Percentiles rank a stretch among this genome's conserved stretches.
Evolutionary conservation across 2,329 filamentous ascomycete species (phyloP).

Genomic region (Talaromyces sp.): DNA sequence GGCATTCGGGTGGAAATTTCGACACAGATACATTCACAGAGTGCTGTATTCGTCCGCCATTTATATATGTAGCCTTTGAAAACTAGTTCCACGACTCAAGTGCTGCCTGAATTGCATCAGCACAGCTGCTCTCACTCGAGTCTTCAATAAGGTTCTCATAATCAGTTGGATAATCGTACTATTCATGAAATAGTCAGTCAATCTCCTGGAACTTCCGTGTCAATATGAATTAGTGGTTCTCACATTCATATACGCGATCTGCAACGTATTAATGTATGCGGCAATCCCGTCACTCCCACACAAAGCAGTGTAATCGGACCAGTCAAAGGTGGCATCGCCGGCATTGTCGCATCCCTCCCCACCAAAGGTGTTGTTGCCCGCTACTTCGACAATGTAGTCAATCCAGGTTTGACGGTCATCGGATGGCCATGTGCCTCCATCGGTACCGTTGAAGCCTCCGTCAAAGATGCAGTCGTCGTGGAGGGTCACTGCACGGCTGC

Average conservation of each 20-base stretch:
- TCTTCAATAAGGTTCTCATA: not conserved
- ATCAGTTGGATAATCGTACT: not conserved
- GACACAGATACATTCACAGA: no score
- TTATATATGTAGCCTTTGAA: no score
- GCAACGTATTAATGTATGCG: conserved; percentile 10
- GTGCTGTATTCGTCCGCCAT: no score
- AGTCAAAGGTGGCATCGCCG: conserved; percentile 13
- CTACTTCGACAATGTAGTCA: conserved; percentile 13
- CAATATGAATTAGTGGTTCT: not conserved
- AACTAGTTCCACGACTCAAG: not conserved
- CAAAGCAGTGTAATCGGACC: conserved; percentile 9
- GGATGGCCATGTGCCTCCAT: conserved; percentile 13
- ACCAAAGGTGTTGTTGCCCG: conserved; percentile 15
- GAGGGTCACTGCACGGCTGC: conserved; percentile 10
- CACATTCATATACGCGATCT: conserved; percentile 16
- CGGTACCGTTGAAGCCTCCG: conserved; percentile 9
- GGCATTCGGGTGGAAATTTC: no score
- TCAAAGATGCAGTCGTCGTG: conserved; percentile 19
- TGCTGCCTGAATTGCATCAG: not conserved
- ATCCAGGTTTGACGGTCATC: conserved; percentile 5
- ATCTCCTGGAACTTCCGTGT: not conserved
- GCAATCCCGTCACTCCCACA: conserved; percentile 16
- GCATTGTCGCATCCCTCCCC: conserved; percentile 16
- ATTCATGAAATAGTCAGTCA: not conserved
- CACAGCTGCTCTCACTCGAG: not conserved